Percentiles rank a stretch among this genome's conserved stretches.
Conservation (phyloP, 116 monocot genomes). For the Trichopus zeylanicus region DNA sequence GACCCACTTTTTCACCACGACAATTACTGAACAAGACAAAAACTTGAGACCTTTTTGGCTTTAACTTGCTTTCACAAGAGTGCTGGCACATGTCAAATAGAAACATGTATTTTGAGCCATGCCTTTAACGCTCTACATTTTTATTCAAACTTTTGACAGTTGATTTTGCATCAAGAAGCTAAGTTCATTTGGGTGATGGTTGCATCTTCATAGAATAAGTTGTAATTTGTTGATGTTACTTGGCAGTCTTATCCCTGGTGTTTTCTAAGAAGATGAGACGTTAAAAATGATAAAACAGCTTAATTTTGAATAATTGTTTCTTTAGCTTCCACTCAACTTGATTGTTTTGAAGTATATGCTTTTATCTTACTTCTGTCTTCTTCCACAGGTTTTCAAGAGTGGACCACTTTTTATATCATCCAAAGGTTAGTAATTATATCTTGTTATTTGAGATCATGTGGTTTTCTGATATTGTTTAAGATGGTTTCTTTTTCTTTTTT, state of each 20-base stretch:
- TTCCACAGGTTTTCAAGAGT: conserved; percentile 80
- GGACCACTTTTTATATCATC: conserved; percentile 97
- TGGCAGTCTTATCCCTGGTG: not conserved
- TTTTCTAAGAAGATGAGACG: not conserved
- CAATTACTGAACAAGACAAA: no score
- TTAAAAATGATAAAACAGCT: not conserved
- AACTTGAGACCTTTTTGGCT: no score
- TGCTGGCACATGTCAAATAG: no score
- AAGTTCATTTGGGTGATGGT: not conserved
- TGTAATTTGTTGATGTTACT: not conserved
- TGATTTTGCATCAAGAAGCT: no score
- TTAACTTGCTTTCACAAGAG: no score
- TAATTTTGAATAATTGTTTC: not conserved
- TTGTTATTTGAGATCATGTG: not conserved
- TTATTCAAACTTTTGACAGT: no score
- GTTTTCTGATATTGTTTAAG: no score
- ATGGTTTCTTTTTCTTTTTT: no score
- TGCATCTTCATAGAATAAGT: not conserved
- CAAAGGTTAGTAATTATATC: conserved; percentile 56
- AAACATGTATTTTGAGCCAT: no score
- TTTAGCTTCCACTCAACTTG: not conserved
- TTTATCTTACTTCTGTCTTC: conserved; percentile 9
- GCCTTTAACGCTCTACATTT: no score
- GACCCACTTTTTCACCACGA: no score
- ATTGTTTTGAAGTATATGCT: not conserved